Evolutionary conservation across 1,284 basidiomycete species (phyloP).

Genomic region (Porodaedalea pini): DNA sequence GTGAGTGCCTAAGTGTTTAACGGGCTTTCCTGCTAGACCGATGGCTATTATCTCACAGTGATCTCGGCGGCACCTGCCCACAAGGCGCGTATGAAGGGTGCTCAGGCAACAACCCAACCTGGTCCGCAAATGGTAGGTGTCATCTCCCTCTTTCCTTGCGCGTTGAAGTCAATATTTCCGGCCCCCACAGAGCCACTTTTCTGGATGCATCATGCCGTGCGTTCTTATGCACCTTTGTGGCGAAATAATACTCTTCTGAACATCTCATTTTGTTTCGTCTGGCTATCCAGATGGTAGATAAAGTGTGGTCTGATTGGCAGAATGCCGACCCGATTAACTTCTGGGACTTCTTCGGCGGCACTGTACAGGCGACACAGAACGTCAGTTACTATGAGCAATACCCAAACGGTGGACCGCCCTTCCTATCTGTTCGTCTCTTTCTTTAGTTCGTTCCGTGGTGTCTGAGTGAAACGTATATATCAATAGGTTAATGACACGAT

Average conservation of each 20-base stretch:
- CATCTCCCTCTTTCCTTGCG: constrained; percentile 12
- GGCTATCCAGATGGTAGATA: constrained; percentile 44
- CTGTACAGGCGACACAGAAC: constrained; percentile 29
- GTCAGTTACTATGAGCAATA: constrained; percentile 27
- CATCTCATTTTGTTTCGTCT: not conserved
- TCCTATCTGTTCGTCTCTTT: constrained; percentile 29
- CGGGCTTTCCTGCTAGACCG: not conserved
- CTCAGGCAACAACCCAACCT: constrained; percentile 25
- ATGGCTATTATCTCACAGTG: constrained; percentile 20
- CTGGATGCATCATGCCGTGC: constrained; percentile 38
- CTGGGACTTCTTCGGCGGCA: constrained; percentile 33
- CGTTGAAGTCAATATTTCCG: constrained; percentile 7
- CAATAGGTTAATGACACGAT: constrained; percentile 30
- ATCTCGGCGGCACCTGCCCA: constrained; percentile 30
- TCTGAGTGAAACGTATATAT: not conserved
- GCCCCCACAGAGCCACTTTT: constrained; percentile 33
- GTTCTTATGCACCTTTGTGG: constrained; percentile 11
- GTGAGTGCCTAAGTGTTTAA: constrained; percentile 20
- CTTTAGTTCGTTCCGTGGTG: not conserved
- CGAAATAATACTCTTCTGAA: not conserved
- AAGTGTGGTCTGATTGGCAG: constrained; percentile 41
- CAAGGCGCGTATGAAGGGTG: constrained; percentile 25
- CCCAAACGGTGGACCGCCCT: constrained; percentile 34
- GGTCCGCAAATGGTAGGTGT: constrained; percentile 30
- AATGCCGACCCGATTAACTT: constrained; percentile 27